Conservation (phyloP, 1,284 basidiomycete species). For the Chondrostereum purpureum region DNA sequence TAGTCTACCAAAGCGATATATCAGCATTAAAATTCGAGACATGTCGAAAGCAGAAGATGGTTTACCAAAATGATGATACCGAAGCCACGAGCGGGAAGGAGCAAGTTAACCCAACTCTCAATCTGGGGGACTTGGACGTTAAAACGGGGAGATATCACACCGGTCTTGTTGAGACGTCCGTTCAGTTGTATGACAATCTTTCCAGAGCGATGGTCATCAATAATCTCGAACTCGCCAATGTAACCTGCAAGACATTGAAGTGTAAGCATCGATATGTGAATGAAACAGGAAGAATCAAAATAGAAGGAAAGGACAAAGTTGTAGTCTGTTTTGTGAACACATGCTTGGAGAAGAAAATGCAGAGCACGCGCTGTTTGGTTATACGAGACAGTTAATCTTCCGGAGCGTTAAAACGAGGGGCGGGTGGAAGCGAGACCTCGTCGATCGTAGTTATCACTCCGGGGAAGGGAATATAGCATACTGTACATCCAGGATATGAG, state of each 20-base stretch:
- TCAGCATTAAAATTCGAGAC: neutral
- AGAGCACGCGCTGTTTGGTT: constrained; percentile 45
- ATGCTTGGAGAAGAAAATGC: constrained; percentile 25
- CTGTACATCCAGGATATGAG: constrained; percentile 4
- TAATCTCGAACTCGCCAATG: constrained; percentile 99
- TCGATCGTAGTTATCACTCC: constrained; percentile 73
- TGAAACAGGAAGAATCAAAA: constrained; percentile 9
- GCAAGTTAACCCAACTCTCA: constrained; percentile 90
- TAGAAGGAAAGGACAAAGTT: constrained; percentile 24
- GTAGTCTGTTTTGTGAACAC: constrained; percentile 55
- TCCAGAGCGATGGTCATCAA: constrained; percentile 98
- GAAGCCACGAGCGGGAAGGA: constrained; percentile 93
- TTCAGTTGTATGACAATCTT: constrained; percentile 99
- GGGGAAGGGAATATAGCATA: constrained; percentile 21
- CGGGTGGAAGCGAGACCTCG: constrained; percentile 48
- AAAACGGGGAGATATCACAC: constrained; percentile 98
- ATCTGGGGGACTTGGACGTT: constrained; percentile 93
- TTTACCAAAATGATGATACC: constrained; percentile 90
- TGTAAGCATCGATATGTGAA: constrained; percentile 12
- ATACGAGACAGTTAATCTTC: constrained; percentile 45
- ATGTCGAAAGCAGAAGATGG: too few species aligned
- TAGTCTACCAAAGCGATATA: constrained; percentile 54
- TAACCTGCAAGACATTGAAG: constrained; percentile 57
- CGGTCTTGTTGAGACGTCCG: constrained; percentile 97
- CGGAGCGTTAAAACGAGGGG: constrained; percentile 70